Conservation (phyloP, 2,329 filamentous ascomycete species). For the Penicillium decumbens region DNA sequence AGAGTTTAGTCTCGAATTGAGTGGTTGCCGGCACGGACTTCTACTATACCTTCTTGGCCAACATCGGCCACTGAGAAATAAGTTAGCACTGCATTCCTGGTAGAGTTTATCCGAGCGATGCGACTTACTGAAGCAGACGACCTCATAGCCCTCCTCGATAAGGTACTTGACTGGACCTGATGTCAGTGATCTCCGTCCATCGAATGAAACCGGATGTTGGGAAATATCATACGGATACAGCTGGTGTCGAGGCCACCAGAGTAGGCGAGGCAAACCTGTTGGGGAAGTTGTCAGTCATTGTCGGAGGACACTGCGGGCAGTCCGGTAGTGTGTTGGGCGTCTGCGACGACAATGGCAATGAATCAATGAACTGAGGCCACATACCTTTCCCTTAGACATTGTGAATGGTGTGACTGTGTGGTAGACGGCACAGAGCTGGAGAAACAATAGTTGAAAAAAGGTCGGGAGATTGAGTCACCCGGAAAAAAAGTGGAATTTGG, state of each 20-base stretch:
- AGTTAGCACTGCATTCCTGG: conserved; percentile 11
- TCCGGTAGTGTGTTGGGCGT: conserved; percentile 6
- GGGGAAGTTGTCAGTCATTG: conserved; percentile 13
- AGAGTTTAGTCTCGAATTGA: conserved; percentile 6
- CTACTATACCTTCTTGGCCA: conserved; percentile 56
- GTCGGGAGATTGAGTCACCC: conserved; percentile 21
- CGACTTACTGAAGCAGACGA: conserved; percentile 56
- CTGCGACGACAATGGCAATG: background rate
- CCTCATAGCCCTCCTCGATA: conserved; percentile 52
- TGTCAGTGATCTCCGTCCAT: conserved; percentile 17
- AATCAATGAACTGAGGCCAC: conserved; percentile 5
- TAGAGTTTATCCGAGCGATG: background rate
- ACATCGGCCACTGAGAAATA: conserved; percentile 57
- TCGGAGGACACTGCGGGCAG: conserved; percentile 5
- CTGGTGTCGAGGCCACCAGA: conserved; percentile 56
- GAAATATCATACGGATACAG: conserved; percentile 47
- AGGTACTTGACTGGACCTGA: conserved; percentile 38
- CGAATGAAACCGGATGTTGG: conserved; percentile 18
- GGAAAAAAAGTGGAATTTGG: conserved; percentile 19
- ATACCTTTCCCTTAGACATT: conserved; percentile 28
- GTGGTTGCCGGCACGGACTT: background rate
- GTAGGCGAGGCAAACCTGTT: conserved; percentile 38
- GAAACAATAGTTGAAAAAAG: conserved; percentile 15
- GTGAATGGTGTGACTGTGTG: conserved; percentile 13
- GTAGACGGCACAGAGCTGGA: conserved; percentile 4